A percentile compares a stretch with the other conserved stretches of the same genome.
Conservation (phyloP, 2,329 filamentous ascomycete species). For the Bipolaris zeicola region DNA sequence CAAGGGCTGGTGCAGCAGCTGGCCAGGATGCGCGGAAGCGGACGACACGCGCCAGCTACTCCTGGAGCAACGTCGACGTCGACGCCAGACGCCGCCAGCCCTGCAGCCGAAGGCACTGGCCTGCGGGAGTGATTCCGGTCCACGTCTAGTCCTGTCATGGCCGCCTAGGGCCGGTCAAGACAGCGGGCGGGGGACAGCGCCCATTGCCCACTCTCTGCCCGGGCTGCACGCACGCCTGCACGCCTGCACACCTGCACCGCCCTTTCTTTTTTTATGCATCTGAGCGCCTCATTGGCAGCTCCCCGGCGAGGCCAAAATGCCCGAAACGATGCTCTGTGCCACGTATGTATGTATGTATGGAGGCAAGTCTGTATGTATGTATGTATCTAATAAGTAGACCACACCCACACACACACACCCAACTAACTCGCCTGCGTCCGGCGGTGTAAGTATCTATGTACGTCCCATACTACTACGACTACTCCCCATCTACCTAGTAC, state of each 20-base stretch:
- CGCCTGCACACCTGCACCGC: too few species aligned
- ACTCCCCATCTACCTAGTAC: too few species aligned
- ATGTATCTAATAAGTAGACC: neutral
- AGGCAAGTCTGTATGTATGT: neutral
- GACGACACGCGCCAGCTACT: conserved; percentile 15
- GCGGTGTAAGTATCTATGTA: neutral
- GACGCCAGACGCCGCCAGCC: conserved; percentile 17
- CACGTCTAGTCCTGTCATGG: conserved; percentile 18
- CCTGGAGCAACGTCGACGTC: conserved; percentile 8
- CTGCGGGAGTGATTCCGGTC: conserved; percentile 26
- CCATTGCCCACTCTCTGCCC: neutral
- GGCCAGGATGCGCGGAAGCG: conserved; percentile 40
- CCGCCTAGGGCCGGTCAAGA: neutral
- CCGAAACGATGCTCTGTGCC: conserved; percentile 17
- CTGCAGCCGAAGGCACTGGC: conserved; percentile 23
- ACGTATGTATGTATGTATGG: neutral
- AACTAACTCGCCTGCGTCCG: too few species aligned
- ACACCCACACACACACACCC: too few species aligned
- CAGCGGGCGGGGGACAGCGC: conserved; percentile 8
- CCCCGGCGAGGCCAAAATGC: conserved; percentile 14
- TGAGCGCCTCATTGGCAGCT: conserved; percentile 12
- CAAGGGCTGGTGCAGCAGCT: conserved; percentile 18
- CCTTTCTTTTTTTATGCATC: conserved; percentile 2
- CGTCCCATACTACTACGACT: too few species aligned
- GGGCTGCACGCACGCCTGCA: too few species aligned